Evolutionary conservation across 2,329 filamentous ascomycete species (phyloP).

Genomic region (Tolypocladium pustulatum): DNA sequence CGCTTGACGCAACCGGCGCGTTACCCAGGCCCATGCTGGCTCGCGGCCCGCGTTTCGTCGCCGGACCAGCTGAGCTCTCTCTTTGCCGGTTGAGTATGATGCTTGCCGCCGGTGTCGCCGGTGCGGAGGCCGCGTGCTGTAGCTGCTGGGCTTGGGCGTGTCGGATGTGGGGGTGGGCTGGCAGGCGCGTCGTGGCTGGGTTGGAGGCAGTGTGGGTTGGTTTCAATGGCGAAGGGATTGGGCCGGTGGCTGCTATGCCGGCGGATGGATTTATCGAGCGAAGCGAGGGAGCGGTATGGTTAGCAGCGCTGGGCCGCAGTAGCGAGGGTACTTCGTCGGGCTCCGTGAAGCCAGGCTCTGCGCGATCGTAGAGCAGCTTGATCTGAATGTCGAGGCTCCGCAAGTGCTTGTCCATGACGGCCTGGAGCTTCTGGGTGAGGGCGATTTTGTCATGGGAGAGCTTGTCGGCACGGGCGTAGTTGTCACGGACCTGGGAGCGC

Average conservation of each 20-base stretch:
- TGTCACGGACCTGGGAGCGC: conserved; percentile 54
- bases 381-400: conserved; percentile 53
- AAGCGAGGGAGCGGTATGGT: conserved; percentile 30
- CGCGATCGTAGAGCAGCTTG: conserved; percentile 49
- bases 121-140: conserved; percentile 42
- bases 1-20: conserved; percentile 41
- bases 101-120: conserved; percentile 48
- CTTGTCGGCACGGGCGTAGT: conserved; percentile 57
- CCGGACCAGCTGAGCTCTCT: conserved; percentile 51
- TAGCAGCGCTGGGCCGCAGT: conserved; percentile 46
- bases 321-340: conserved; percentile 54
- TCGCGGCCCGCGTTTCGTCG: conserved; percentile 42
- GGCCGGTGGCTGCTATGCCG: conserved; percentile 16
- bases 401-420: conserved; percentile 51
- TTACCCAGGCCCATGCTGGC: conserved; percentile 35
- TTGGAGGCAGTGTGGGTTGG: conserved; percentile 23
- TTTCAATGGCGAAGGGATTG: conserved; percentile 14
- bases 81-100: conserved; percentile 48
- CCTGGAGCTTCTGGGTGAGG: conserved; percentile 53
- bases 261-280: conserved; percentile 33
- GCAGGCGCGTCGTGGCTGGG: conserved; percentile 30
- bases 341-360: conserved; percentile 50
- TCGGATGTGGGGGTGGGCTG: conserved; percentile 34
- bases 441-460: conserved; percentile 67
- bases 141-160: conserved; percentile 36